Evolutionary conservation across 2,329 filamentous ascomycete species (phyloP), one percentile per base, ranked within the genome.

Genomic region (Didymella pomorum): DNA sequence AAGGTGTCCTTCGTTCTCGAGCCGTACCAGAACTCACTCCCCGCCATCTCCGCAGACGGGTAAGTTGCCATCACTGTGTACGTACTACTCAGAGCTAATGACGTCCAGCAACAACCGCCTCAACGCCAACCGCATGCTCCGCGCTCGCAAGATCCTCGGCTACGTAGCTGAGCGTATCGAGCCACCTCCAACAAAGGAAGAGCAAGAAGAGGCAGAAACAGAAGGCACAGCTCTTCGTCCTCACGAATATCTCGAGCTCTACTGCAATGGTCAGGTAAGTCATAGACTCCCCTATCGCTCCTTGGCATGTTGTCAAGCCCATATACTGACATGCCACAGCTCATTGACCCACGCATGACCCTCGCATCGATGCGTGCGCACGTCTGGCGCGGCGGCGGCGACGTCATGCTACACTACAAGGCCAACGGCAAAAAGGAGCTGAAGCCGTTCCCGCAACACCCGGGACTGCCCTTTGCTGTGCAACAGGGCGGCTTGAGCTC

Each of bases 1-100:
- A 99, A 99, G 82, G 89, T 98, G n/a, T 93, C 92, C 3, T 99
- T 99, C 71, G 86, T 97, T 16, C 82, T 99, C 23, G 87, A 95
- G 67, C 93, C 95, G 0, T 93, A 86, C 79, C 84, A 91, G 68
- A 89, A 92, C 65, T 79, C 84, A 25, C 80, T 98, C 51, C 92
- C 93, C 0, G 85, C 84, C 53, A 89, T 97, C 48, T 86, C 89
- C 29, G 86, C 87, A 4, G 93, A 96, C 71, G 89, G 82, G 84
- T 86, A 80, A 71, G 79, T 76, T 10, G 61, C 43, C 54, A 18
- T 39, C n/a, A 39, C 14, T 35, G 16, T 35, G 16, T n/a, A 16
- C 4, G n/a, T 35, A 35, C 16, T 5, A 1, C 6, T n/a, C 31
- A 35, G 6, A n/a, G 14, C 31, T 35, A 35, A 35, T n/a, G 14